These are phyloP conservation scores for Xeromyces bisporus DNA, from an alignment of 495 filamentous ascomycete genomes.

Conservation along the genomic window DNA sequence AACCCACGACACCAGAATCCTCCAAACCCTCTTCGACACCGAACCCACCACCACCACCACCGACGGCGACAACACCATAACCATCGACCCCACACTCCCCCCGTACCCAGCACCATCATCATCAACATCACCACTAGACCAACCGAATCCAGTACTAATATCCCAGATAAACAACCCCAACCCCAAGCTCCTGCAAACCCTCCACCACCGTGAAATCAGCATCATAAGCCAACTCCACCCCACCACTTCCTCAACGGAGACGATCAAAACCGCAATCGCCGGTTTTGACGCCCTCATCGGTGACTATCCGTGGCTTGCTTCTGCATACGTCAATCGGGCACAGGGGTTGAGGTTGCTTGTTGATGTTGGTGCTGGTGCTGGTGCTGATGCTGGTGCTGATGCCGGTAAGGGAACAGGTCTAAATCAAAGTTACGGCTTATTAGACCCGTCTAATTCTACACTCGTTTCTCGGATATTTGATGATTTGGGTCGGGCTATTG, in stretches of 20 bases:
- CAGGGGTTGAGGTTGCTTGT: conserved; percentile 48
- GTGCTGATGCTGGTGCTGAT: too few relatives aligned
- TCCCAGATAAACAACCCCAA: too few relatives aligned
- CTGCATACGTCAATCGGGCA: conserved; percentile 60
- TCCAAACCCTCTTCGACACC: conserved; percentile 65
- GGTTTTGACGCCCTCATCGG: conserved; percentile 37
- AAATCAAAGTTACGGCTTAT: too few relatives aligned
- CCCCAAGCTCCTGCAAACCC: conserved; percentile 6
- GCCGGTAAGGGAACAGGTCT: too few relatives aligned
- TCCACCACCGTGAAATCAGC: conserved; percentile 14
- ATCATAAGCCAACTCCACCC: conserved; percentile 16
- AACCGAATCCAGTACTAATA: too few relatives aligned
- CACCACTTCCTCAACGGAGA: conserved; percentile 5
- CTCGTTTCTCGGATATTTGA: conserved; percentile 28
- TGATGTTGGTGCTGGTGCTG: too few relatives aligned
- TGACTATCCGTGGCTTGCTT: conserved; percentile 49
- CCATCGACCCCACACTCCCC: conserved; percentile 40
- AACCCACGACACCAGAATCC: conserved; percentile 50
- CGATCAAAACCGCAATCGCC: conserved; percentile 15
- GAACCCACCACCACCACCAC: conserved; percentile 42
- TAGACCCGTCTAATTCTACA: conserved; percentile 7
- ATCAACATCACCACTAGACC: too few relatives aligned
- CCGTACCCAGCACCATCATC: conserved; percentile 30
- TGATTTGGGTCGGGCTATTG: conserved; percentile 52
- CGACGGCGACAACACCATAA: conserved; percentile 25